Evolutionary conservation across 1,284 basidiomycete species (phyloP), one percentile per base, ranked within the genome.

Genomic region (Rhodotorula sp.): DNA sequence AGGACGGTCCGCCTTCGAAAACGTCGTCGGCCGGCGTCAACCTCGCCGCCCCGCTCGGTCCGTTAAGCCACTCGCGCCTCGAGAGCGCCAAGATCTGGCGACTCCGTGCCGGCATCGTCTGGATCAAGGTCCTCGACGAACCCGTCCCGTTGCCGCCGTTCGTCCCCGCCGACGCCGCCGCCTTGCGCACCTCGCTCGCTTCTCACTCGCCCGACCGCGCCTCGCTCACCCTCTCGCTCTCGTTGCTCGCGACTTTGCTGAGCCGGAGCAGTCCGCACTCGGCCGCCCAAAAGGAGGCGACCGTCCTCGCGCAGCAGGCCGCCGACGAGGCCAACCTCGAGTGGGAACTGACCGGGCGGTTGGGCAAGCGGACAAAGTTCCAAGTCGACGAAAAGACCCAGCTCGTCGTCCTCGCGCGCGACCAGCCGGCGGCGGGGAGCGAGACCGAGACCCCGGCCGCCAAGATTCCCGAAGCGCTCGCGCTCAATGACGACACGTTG

Each of bases 361-460:
- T 95, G 68, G 96, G 96, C 33, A 95, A 91, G 82, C 86, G 91
- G 70, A 99, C 96, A 22, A 97, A 93, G 81, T 99, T 91, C 81
- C 96, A 99, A 81, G 84, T 90, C 74, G 86, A 84, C 64, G 91
- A 93, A 60, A 84, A 91, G 71, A 91, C 89, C 66, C 95, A 98
- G 82, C 87, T 99, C 57, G 89, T 99, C 46, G 84, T 99, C n/a
- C 86, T 99, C 17, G 95, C 96, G 22, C 45, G 88, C 93, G 81
- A n/a, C n/a, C n/a, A n/a, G n/a, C n/a, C n/a, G n/a, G n/a, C n/a
- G n/a, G n/a, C n/a, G n/a, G n/a, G n/a, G n/a, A n/a, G n/a, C n/a
- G n/a, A 59, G 4, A 10, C 20, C 7, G 49, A 63, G 15, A 54
- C 3, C 15, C 72, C 77, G 10, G 45, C 17, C 33, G 71, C 77